Conservation (phyloP, 73 alveolate species). For the Durusdinium trenchii region DNA sequence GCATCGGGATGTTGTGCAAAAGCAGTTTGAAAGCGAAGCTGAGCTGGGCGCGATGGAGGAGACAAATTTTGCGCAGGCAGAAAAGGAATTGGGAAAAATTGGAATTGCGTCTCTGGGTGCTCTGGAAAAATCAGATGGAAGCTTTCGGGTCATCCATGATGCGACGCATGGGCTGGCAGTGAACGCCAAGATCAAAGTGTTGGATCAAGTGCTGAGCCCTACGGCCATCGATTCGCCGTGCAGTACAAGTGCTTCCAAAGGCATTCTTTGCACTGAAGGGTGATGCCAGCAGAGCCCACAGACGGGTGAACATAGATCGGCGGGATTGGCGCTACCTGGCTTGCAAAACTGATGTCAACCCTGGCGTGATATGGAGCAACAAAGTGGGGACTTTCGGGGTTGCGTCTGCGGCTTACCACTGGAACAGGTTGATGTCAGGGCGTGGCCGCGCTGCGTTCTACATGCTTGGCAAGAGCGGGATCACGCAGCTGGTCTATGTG, state of each 20-base stretch:
- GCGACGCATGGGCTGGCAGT: neutral
- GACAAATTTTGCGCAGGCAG: neutral
- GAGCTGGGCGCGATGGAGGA: neutral
- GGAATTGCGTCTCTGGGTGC: slow-evolving; percentile 40
- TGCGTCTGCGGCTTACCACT: slow-evolving; percentile 33
- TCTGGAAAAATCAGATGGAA: neutral
- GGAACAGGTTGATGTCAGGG: slow-evolving; percentile 1
- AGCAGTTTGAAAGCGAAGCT: neutral
- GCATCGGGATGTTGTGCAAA: neutral
- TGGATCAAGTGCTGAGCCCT: neutral
- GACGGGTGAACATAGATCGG: neutral
- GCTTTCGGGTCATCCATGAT: slow-evolving; percentile 46
- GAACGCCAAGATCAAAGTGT: neutral
- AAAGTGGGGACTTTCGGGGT: slow-evolving; percentile 51
- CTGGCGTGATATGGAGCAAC: neutral
- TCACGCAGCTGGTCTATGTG: slow-evolving; percentile 26
- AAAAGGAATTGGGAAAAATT: neutral
- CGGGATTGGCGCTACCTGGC: slow-evolving; percentile 16
- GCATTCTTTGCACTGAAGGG: neutral
- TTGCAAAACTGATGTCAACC: neutral
- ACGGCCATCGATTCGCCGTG: neutral
- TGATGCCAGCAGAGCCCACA: neutral
- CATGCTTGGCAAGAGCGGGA: neutral
- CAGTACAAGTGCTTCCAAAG: neutral
- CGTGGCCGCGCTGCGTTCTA: neutral